Evolutionary conservation across 345 rosid species (phyloP).

Genomic region (Populus davidiana): DNA sequence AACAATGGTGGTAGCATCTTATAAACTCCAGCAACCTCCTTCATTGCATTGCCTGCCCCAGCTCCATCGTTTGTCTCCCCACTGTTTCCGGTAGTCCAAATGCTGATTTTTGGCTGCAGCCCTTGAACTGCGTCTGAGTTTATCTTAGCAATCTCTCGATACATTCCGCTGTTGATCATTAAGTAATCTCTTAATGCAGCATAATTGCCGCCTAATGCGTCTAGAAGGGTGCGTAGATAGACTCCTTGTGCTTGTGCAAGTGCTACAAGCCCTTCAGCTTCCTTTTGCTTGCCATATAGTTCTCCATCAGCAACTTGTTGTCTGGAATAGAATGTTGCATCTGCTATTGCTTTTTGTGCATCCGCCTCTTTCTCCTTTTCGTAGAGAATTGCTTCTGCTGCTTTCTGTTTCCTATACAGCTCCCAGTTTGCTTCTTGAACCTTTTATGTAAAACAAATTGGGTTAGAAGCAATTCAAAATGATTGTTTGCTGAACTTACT

Average conservation of each 20-base stretch:
- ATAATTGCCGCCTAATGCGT: constrained; percentile 54
- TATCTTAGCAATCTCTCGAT: constrained; percentile 50
- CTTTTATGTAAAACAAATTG: constrained; percentile 6
- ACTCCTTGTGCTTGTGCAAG: constrained; percentile 61
- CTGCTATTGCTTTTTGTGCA: constrained; percentile 61
- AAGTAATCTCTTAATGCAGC: constrained; percentile 51
- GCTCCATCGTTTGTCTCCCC: constrained; percentile 14
- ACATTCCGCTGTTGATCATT: constrained; percentile 55
- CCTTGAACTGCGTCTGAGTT: constrained; percentile 62
- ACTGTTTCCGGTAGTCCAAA: constrained; percentile 52
- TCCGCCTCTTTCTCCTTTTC: constrained; percentile 55
- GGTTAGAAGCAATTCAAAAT: not conserved
- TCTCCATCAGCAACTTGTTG: constrained; percentile 41
- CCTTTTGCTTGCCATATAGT: constrained; percentile 49
- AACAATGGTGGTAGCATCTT: constrained; percentile 68
- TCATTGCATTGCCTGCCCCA: constrained; percentile 35
- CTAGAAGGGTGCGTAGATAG: constrained; percentile 51
- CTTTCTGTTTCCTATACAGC: constrained; percentile 57
- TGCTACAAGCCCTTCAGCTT: constrained; percentile 62
- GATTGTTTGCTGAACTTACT: not conserved
- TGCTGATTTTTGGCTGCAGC: constrained; percentile 62
- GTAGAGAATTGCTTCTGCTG: constrained; percentile 57
- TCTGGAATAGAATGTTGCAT: constrained; percentile 49
- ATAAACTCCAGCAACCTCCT: constrained; percentile 68
- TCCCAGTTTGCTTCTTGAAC: constrained; percentile 82